Base-by-base conservation (phyloP, 2,329 filamentous ascomycete genomes). In the Pseudogymnoascus pannorum region DNA sequence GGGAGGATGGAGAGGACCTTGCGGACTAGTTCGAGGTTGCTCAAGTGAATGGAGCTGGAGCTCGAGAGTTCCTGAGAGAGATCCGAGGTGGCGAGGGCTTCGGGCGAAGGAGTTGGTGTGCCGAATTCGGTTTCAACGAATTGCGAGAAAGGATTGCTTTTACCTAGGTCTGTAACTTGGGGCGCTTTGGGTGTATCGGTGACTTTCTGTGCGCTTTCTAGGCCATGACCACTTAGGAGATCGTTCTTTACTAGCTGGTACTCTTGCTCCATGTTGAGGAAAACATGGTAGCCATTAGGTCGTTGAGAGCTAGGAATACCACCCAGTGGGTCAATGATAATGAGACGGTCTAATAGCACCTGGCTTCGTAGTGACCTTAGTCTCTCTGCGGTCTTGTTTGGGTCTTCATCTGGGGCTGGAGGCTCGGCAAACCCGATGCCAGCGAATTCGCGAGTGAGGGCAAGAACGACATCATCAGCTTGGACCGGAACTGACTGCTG, bases 181-280 rank as follows among this genome's bases (percentile, higher is more conserved):
- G 40, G 16, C 7, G 36, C 31, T 31, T 60, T 31, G 62, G 40
- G 18, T 54, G 44, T 14, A 40, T 67, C 60, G n/a, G 63, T 2
- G 40, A 14, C 20, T 61, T 58, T 68, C 67, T 9, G 65, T 79
- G 60, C 74, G 78, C 7, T 48, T 61, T 18, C 69, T n/a, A 61
- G 66, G 64, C 48, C 64, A 64, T 16, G 65, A 20, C 14, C 14
- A 29, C 63, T 54, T 1, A 70, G 61, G 4, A 96, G 78, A 66
- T 91, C 83, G 14, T 81, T 74, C 64, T 84, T 79, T 57, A 96
- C 87, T 24, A 82, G 76, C 1, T 83, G 78, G 66, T 89, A 96
- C 71, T 99, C 93, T 70, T 97, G 92, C 70, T 95, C 89, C 61
- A 99, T 81, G 68, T 99, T 99, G 71, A 99, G 84, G 71, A 97